Conservation (phyloP, 2,329 filamentous ascomycete genomes). For the Didymella lethalis region DNA sequence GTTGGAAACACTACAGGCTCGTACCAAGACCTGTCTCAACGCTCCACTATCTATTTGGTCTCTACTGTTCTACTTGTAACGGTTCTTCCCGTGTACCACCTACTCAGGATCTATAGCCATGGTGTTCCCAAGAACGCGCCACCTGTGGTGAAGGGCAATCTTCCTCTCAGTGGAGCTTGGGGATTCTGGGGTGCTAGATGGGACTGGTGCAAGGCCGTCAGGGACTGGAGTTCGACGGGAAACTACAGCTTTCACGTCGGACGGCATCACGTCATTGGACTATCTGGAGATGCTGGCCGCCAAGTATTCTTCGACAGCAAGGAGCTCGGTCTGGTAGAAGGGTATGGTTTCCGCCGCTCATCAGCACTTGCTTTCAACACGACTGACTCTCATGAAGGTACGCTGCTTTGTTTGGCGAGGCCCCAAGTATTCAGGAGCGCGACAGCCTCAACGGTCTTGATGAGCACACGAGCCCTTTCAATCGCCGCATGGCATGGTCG, state of each 20-base stretch:
- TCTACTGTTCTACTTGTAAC: background rate
- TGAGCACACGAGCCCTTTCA: slow-evolving; percentile 2
- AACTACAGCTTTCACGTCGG: background rate
- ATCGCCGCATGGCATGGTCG: slow-evolving; percentile 3
- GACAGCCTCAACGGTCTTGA: background rate
- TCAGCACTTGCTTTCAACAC: background rate
- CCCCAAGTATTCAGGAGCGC: background rate
- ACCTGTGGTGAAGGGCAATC: background rate
- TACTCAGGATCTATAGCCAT: background rate
- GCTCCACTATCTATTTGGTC: background rate
- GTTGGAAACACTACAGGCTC: background rate
- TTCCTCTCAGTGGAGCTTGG: background rate
- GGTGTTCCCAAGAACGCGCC: background rate
- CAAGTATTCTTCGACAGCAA: background rate
- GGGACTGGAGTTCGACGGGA: background rate
- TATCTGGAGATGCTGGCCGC: background rate
- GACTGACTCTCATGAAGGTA: background rate
- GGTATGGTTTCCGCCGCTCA: background rate
- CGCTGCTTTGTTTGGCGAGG: background rate
- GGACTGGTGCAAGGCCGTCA: background rate
- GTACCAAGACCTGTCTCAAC: background rate
- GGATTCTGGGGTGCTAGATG: background rate
- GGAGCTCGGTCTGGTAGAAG: background rate
- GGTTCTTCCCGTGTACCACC: background rate
- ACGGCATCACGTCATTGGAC: background rate